phyloP scores from a whole-genome alignment of 805 yeast genomes.

The Starmerella davenportii region DNA sequence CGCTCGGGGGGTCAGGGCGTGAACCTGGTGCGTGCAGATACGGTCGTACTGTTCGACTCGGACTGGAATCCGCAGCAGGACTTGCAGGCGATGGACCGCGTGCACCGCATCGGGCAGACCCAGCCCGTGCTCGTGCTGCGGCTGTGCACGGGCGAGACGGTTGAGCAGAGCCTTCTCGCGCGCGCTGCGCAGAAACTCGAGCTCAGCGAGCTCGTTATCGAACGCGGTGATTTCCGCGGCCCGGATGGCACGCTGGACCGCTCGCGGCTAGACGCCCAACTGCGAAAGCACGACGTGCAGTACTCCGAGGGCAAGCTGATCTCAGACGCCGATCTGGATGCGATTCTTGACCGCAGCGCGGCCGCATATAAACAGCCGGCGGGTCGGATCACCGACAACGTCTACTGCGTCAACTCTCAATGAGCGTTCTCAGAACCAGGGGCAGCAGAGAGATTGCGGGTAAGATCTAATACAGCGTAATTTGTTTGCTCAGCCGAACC shows the following conservation, averaged over 20 bases:
- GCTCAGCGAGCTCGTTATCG: constrained; percentile 58
- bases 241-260: too few species aligned
- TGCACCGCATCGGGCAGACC: constrained; percentile 80
- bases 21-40: constrained; percentile 70
- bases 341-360: constrained; percentile 15
- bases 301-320: constrained; percentile 16
- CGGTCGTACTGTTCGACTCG: constrained; percentile 75
- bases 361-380: constrained; percentile 12
- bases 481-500: too few species aligned
- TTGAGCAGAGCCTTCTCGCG: constrained; percentile 66
- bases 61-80: constrained; percentile 98
- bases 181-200: constrained; percentile 66
- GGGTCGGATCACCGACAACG: constrained; percentile 10
- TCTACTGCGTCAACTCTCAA: constrained; percentile 11
- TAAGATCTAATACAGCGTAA: too few species aligned
- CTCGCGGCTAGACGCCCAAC: too few species aligned
- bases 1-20: constrained; percentile 92
- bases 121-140: constrained; percentile 71
- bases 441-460: too few species aligned
- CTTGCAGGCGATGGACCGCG: constrained; percentile 89
- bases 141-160: constrained; percentile 55
- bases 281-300: constrained; percentile 34
- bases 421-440: too few species aligned
- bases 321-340: constrained; percentile 9
- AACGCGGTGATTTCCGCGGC: constrained; percentile 32